Base-by-base conservation (phyloP, 495 filamentous ascomycete genomes). In the Hypomontagnella submonticulosa region DNA sequence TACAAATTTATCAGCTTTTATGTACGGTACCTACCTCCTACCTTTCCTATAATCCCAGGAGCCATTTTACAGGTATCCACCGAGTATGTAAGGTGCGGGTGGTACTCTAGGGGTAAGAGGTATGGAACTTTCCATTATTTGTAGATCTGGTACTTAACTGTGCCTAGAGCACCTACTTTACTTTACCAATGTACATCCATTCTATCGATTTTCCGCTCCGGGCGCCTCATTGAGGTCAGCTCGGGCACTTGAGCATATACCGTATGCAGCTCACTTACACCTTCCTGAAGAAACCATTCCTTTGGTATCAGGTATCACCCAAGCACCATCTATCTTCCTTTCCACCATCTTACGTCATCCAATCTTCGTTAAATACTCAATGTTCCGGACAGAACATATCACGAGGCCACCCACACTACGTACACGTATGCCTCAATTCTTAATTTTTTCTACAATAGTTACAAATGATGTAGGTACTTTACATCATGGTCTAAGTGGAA, bases 271-370 rank as follows among this genome's bases (percentile, higher is more conserved):
- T 27, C 3, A 2, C 23, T 43, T 61, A 27, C 58, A 62, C 58
- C 58, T 62, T 62, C 58, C 58, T 50, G 50, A 62, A 62, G 42
- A 48, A 62, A 33, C 33, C 20, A 53, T 38, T 38, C 20, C 40
- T 43, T 13, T 15, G n/a, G 15, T 8, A 7, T 13, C 15, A 7
- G 40, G 6, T 15, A 43, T 15, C 40, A 15, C 40, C 36, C 36
- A 38, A 38, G 3, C n/a, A 38, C 36, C 36, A 38, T 11, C 36
- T 38, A 38, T 11, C 36, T 38, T 38, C 36, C n/a, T 37, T 40
- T 36, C 30, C 42, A 18, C 55, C 34, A 41, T 48, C 50, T 62
- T 62, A 33, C 51, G 50, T 62, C 50, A 40, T 46, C 50, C 41
- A n/a, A n/a, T n/a, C n/a, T n/a, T 50, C 43, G 16, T 27, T 38